These are phyloP conservation scores for Paramecium octaurelia DNA, from an alignment of 73 alveolate species.

Conservation along the genomic window DNA sequence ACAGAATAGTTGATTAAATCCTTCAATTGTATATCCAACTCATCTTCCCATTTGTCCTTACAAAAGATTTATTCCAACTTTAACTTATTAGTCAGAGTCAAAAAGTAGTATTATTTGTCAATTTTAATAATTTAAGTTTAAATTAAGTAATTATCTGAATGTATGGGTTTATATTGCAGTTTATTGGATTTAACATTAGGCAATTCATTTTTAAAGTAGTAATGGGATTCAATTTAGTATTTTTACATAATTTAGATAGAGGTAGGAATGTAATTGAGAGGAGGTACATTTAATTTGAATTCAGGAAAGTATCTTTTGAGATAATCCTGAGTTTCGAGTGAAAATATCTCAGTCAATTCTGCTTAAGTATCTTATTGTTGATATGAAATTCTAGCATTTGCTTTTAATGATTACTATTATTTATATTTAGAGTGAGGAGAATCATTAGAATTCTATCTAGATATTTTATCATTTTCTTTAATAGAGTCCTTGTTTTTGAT, in stretches of 20 bases:
- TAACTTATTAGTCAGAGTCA: background rate
- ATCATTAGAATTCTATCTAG: background rate
- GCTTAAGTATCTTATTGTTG: background rate
- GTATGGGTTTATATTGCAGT: background rate
- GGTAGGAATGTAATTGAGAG: background rate
- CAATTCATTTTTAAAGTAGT: background rate
- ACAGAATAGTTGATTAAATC: background rate
- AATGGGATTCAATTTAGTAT: background rate
- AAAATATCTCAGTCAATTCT: background rate
- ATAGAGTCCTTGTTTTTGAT: background rate
- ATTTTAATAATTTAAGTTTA: background rate
- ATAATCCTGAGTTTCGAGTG: background rate
- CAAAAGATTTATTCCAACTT: background rate
- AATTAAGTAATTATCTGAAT: background rate
- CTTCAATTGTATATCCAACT: background rate
- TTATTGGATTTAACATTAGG: background rate
- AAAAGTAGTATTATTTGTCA: background rate
- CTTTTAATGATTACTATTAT: background rate
- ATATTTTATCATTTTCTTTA: background rate
- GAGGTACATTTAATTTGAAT: background rate
- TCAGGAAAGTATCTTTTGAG: background rate
- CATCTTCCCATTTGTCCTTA: slow-evolving; percentile 3
- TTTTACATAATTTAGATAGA: background rate
- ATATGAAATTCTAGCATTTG: background rate
- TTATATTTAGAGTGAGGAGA: background rate